Base-by-base conservation (phyloP, 176 grass and related monocot species). In the Cenchrus fungigraminus region DNA sequence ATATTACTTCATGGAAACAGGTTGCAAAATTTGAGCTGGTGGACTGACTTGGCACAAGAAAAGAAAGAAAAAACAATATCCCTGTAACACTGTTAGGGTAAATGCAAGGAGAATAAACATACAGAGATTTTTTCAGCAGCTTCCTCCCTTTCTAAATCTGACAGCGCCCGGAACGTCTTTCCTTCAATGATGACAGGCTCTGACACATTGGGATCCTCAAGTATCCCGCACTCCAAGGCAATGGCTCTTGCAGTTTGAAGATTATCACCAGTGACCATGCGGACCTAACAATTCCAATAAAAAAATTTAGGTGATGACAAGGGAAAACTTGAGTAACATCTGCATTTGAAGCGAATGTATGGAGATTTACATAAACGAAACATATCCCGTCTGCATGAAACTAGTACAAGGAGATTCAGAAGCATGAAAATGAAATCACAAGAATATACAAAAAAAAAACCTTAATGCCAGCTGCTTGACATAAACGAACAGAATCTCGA, bases 231-330 rank as follows among this genome's bases (percentile, higher is more conserved):
- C 71, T 98, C 96, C 50, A 98, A 90, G 57, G 96, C 91, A 79
- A 98, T 98, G 68, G 96, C 93, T 91, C 89, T 95, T 6, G 96
- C 96, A 57, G 93, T 98, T 79, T 98, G 91, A 78, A 98, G 63
- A 79, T 98, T 98, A 80, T 98, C 96, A 22, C 96, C 96, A 14
- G 96, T 98, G 63, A 94, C 88, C 96, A 98, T 98, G 32, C 96
- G 93, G 55, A 98, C 96, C 96, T 98, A 80, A 60, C 50, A 84
- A 70, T 84, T 70, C 32, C 76, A 87, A 91, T 56, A 55, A 63
- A 46, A 0, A 68, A 34, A 17, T 60, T 12, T 66, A 49, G 55
- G 2, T 52, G 72, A 6, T 50, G 9, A 72, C 40, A 49, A 70
- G 6, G 11, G 78, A 66, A 11, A 90, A 82, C 9, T 19, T 77